These are phyloP conservation scores for Acanthamoeba triangularis DNA, from an alignment of 208 protist genomes.

Conservation along the genomic window DNA sequence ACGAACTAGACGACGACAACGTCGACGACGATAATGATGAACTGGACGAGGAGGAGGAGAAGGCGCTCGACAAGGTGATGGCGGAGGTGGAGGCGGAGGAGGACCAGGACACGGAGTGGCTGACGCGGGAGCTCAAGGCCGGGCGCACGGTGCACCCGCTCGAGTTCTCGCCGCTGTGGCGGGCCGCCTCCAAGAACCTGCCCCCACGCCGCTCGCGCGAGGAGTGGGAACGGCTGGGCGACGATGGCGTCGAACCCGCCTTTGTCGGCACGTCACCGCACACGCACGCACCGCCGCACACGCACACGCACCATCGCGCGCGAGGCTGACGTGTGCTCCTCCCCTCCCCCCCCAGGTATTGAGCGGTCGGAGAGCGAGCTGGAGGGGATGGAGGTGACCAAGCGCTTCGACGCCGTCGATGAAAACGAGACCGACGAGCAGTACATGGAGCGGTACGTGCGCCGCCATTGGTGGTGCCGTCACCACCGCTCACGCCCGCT, in stretches of 20 bases:
- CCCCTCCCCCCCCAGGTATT: background rate
- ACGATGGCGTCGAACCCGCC: background rate
- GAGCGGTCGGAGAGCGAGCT: conserved; percentile 30
- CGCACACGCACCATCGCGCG: too few relatives aligned
- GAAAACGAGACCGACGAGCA: conserved; percentile 46
- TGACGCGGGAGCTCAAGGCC: background rate
- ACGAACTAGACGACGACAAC: background rate
- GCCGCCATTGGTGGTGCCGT: background rate
- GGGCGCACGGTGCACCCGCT: background rate
- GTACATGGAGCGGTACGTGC: conserved; percentile 38
- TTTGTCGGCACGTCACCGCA: background rate
- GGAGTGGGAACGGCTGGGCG: conserved; percentile 13
- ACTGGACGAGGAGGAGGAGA: background rate
- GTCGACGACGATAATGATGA: background rate
- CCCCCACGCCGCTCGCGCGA: conserved; percentile 8
- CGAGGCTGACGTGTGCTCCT: background rate
- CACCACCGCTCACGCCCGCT: too few relatives aligned
- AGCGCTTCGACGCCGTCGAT: background rate
- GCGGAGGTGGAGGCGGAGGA: background rate
- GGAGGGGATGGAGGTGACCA: conserved; percentile 4
- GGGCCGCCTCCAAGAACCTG: conserved; percentile 29
- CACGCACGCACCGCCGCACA: background rate
- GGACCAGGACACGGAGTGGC: background rate
- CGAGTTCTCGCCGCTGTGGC: conserved; percentile 54
- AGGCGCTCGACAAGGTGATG: background rate